Evolutionary conservation across 345 rosid genomes (phyloP).

Genomic region (Lepidium aucheri): DNA sequence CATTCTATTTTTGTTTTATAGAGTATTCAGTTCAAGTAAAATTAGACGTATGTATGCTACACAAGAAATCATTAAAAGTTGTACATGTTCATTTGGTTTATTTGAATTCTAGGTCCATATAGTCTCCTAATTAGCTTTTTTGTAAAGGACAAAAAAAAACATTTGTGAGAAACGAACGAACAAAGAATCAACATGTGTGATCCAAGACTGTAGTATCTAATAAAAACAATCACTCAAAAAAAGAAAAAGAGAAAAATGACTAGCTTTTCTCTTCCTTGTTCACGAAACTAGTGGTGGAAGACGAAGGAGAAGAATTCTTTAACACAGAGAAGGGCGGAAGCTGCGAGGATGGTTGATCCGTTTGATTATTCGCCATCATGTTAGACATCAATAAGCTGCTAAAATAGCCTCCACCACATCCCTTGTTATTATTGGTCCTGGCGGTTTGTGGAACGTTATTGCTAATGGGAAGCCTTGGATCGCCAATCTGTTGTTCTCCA

Average conservation of each 20-base stretch:
- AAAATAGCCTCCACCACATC: slow-evolving; percentile 39
- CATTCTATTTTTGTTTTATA: too few species aligned
- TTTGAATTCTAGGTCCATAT: not conserved
- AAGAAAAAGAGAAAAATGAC: not conserved
- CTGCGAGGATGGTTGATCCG: slow-evolving; percentile 22
- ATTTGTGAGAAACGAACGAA: not conserved
- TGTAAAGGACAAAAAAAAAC: too few species aligned
- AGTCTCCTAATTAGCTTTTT: not conserved
- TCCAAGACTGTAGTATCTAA: slow-evolving; percentile 10
- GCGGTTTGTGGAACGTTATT: slow-evolving; percentile 20
- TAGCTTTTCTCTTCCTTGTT: slow-evolving; percentile 39
- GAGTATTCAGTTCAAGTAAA: not conserved
- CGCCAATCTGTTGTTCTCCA: slow-evolving; percentile 15
- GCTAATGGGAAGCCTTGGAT: slow-evolving; percentile 1
- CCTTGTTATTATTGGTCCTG: slow-evolving; percentile 32
- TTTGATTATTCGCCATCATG: slow-evolving; percentile 24
- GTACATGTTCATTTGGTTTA: slow-evolving; percentile 8
- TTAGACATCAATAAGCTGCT: slow-evolving; percentile 43
- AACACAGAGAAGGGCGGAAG: slow-evolving; percentile 41
- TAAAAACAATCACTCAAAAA: not conserved
- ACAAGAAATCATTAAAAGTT: not conserved
- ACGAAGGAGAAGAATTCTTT: slow-evolving; percentile 26
- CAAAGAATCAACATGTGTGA: slow-evolving; percentile 12
- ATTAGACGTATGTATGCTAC: not conserved
- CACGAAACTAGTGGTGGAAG: slow-evolving; percentile 26